Percentiles rank a stretch among this genome's conserved stretches.
Evolutionary conservation across 2,329 filamentous ascomycete species (phyloP).

Genomic region (Coniella vitis): DNA sequence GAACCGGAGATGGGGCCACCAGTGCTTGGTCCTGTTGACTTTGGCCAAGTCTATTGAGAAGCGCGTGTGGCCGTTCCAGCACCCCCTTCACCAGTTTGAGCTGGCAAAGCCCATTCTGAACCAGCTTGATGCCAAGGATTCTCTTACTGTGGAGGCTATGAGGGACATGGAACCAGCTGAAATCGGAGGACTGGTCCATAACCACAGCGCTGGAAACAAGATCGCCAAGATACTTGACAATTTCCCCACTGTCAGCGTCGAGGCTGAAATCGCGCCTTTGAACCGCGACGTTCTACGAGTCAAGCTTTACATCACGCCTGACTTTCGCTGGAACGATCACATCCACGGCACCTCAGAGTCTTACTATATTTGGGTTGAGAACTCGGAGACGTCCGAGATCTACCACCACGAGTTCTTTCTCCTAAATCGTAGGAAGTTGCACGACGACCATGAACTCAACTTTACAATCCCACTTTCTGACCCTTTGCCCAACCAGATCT

Average conservation of each 20-base stretch:
- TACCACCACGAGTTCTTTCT: constrained; percentile 98
- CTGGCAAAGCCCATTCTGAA: constrained; percentile 75
- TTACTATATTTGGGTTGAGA: constrained; percentile 98
- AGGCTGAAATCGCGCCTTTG: constrained; percentile 89
- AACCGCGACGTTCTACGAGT: constrained; percentile 95
- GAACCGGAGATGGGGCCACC: constrained; percentile 90
- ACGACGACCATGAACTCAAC: constrained; percentile 95
- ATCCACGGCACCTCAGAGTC: constrained; percentile 92
- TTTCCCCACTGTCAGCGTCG: constrained; percentile 85
- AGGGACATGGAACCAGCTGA: constrained; percentile 91
- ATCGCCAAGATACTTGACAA: constrained; percentile 78
- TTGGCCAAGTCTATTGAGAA: constrained; percentile 97
- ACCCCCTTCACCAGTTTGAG: constrained; percentile 93
- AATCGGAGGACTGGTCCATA: constrained; percentile 86
- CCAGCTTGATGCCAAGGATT: constrained; percentile 76
- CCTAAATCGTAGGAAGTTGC: constrained; percentile 77
- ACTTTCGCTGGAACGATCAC: constrained; percentile 91
- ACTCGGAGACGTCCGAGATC: constrained; percentile 94
- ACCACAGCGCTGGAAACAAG: constrained; percentile 76
- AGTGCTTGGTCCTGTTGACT: constrained; percentile 84
- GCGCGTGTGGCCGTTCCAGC: constrained; percentile 89
- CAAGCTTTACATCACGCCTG: constrained; percentile 75
- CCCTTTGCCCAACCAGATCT: constrained; percentile 90
- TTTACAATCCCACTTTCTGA: constrained; percentile 96
- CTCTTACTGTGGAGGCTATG: constrained; percentile 70